These are phyloP conservation scores for Cystofilobasidium capitatum DNA, from an alignment of 768 basidiomycete species.

Conservation along the genomic window DNA sequence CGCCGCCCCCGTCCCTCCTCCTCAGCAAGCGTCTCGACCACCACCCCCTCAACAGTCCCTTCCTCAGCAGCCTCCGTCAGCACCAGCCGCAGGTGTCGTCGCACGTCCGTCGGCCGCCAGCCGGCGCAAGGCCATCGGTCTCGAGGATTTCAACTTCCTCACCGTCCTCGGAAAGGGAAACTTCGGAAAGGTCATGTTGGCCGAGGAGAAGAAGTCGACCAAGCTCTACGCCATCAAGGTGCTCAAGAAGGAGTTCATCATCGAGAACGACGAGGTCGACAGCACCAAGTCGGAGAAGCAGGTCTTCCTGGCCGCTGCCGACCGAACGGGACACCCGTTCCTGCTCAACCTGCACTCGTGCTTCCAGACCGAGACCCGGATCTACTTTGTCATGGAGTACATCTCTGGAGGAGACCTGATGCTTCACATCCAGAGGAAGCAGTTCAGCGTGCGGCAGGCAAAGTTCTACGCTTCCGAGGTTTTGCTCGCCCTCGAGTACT, in stretches of 20 bases:
- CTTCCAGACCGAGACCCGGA: conserved; percentile 98
- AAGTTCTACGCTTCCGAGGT: conserved; percentile 99
- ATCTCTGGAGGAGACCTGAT: conserved; percentile 97
- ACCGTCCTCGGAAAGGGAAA: conserved; percentile 98
- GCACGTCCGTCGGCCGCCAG: conserved; percentile 35
- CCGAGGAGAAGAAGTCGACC: conserved; percentile 89
- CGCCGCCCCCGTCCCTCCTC: conserved; percentile 30
- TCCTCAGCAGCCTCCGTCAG: conserved; percentile 25
- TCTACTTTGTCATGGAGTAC: conserved; percentile 99
- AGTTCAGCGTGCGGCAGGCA: conserved; percentile 95
- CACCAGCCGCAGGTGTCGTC: conserved; percentile 6
- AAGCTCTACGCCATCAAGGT: conserved; percentile 97
- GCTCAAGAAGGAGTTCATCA: conserved; percentile 99
- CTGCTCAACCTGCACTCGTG: conserved; percentile 92
- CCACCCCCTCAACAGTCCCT: conserved; percentile 9
- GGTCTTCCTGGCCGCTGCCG: conserved; percentile 84
- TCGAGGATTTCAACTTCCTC: conserved; percentile 98
- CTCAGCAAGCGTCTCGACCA: conserved; percentile 25
- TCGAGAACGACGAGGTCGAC: conserved; percentile 99
- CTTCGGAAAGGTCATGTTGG: conserved; percentile 99
- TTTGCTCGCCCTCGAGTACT: conserved; percentile 88
- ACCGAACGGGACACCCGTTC: conserved; percentile 93
- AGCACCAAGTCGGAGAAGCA: conserved; percentile 99
- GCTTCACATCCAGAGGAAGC: conserved; percentile 98
- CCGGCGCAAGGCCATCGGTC: conserved; percentile 60